Base-by-base conservation (phyloP, 1,139 yeast species). In the Yamadazyma aaseri region DNA sequence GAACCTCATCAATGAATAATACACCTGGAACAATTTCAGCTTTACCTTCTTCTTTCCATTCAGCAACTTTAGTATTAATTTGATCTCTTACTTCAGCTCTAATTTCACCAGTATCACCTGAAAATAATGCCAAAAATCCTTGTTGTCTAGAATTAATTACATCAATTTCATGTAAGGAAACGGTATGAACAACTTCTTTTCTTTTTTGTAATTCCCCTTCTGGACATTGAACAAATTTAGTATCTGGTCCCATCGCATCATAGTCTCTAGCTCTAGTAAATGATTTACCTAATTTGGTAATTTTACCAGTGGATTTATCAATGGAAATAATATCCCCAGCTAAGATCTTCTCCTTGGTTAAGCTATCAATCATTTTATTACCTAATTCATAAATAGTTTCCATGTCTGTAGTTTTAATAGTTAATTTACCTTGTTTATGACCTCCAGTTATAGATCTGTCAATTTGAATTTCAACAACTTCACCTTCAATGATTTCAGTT, bases 1-100 rank as follows among this genome's bases (percentile, higher is more conserved):
- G 98, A 35, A 90, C 97, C 65, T 94, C 99, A 63, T 94, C 99
- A 51, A 94, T 87, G 62, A 94, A 94, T 51, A 94, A 71, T 9
- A 94, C 98, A 47, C 99, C 99, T n/a, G 98, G 97, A 33, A 89
- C 85, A 46, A 94, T 90, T 52, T 90, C 97, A 9, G 98, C 98
- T 60, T 92, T 94, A 39, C 98, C 98, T 71, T 94, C 98, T 69
- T 94, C 99, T 55, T 86, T 87, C 98, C 98, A 94, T 64, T 94
- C 98, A 20, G 95, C 95, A 35, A 94, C 97, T 64, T 92, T 92
- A 34, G 90, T 79, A 64, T 94, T 92, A 59, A 94, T 92, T 65
- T 94, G 98, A 57, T 90, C 97, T 56, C 99, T 81, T 23, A 94
- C 95, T 62, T 94, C 98, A 9, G 94, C 76, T 49, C 96, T 76